phyloP scores from a whole-genome alignment of 1,284 basidiomycete genomes.

The Ceratobasidium sp. region DNA sequence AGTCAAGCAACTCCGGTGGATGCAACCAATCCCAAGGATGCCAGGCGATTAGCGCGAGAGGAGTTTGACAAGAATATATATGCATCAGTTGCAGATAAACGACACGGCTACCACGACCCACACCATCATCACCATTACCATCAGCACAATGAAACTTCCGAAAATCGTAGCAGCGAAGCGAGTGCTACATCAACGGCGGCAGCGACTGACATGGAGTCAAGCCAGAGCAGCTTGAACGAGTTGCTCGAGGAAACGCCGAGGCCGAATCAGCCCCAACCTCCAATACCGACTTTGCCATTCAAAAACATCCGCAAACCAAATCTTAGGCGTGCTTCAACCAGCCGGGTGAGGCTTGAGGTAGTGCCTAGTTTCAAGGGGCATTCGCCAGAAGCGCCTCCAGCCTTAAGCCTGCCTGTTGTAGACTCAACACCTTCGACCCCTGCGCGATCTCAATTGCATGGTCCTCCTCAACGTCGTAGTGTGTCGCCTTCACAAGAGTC shows the following conservation, averaged over 20 bases:
- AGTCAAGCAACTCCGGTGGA: conserved; percentile 1
- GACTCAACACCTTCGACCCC: conserved; percentile 20
- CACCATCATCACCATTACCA: conserved; percentile 21
- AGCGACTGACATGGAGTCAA: conserved; percentile 44
- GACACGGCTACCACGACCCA: too few species aligned
- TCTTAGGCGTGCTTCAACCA: conserved; percentile 31
- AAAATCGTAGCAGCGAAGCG: conserved; percentile 13
- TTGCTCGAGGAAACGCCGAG: conserved; percentile 28
- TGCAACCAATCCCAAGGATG: conserved; percentile 29
- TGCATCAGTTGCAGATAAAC: conserved; percentile 52
- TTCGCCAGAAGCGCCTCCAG: conserved; percentile 30
- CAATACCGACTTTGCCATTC: conserved; percentile 30
- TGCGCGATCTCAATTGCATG: not conserved
- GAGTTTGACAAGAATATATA: conserved; percentile 75
- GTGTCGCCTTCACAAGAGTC: conserved; percentile 78
- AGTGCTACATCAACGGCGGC: conserved; percentile 40
- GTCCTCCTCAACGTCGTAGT: conserved; percentile 47
- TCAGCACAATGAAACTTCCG: not conserved
- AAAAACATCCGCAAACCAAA: conserved; percentile 32
- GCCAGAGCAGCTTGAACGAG: conserved; percentile 33
- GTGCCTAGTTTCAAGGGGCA: conserved; percentile 32
- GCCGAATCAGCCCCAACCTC: conserved; percentile 8
- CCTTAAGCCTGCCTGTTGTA: conserved; percentile 26
- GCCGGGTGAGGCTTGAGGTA: conserved; percentile 20
- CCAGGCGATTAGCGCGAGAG: conserved; percentile 52